These are phyloP conservation scores for Ogataea pignaliae DNA, from an alignment of 805 yeast species.

Conservation along the genomic window DNA sequence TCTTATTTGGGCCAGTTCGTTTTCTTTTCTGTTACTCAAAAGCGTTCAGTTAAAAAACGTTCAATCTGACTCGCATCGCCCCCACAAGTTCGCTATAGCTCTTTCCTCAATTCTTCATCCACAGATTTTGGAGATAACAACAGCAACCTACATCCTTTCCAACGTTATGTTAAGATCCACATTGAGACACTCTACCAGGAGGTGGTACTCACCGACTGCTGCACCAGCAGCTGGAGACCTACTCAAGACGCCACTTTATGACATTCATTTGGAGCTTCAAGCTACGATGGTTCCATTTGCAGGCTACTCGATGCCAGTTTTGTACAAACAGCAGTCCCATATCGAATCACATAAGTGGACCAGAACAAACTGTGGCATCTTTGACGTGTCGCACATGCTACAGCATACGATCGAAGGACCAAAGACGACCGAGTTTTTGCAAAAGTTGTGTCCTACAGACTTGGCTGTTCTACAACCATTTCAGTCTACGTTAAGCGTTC, in stretches of 20 bases:
- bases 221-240: slow-evolving; percentile 25
- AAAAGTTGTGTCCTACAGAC: slow-evolving; percentile 87
- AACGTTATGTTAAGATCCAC: slow-evolving; percentile 1
- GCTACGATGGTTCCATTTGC: slow-evolving; percentile 96
- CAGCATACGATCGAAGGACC: slow-evolving; percentile 79
- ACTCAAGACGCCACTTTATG: slow-evolving; percentile 73
- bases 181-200: slow-evolving; percentile 6
- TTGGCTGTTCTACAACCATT: slow-evolving; percentile 51
- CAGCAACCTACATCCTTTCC: too few species aligned
- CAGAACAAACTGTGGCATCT: slow-evolving; percentile 78
- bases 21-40: too few species aligned
- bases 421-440: slow-evolving; percentile 61
- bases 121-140: too few species aligned
- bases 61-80: too few species aligned
- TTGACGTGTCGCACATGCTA: slow-evolving; percentile 97
- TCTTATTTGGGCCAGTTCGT: too few species aligned
- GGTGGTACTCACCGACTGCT: slow-evolving; percentile 25
- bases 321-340: slow-evolving; percentile 80
- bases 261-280: slow-evolving; percentile 69
- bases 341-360: slow-evolving; percentile 96
- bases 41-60: too few species aligned
- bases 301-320: slow-evolving; percentile 93
- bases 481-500: slow-evolving; percentile 70
- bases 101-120: too few species aligned
- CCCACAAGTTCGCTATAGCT: too few species aligned